These are phyloP conservation scores for Backusella psychrophila DNA, from an alignment of 192 early-diverging fungal genomes.

Conservation along the genomic window DNA sequence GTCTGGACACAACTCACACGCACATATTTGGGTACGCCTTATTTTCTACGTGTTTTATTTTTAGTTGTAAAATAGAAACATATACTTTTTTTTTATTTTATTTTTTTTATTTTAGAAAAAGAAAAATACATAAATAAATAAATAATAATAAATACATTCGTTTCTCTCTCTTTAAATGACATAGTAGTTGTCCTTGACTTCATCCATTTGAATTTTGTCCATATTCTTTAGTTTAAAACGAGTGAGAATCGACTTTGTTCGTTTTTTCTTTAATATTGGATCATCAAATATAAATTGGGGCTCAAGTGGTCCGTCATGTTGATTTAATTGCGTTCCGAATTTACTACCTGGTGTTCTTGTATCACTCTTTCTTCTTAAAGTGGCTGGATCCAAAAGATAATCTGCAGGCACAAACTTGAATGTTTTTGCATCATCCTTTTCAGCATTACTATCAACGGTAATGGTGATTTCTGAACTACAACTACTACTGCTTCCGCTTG, in stretches of 20 bases:
- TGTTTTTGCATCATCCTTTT: neutral
- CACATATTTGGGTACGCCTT: too few relatives aligned
- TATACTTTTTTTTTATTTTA: neutral
- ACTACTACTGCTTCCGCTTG: neutral
- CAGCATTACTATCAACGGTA: neutral
- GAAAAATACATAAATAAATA: neutral
- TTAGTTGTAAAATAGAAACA: neutral
- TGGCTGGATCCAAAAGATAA: slow-evolving; percentile 13
- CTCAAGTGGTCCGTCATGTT: slow-evolving; percentile 1
- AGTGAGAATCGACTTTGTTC: neutral
- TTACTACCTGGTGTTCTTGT: neutral
- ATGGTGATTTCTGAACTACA: neutral
- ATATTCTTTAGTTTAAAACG: neutral
- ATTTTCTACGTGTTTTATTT: neutral
- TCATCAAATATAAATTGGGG: neutral
- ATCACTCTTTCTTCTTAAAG: slow-evolving; percentile 2
- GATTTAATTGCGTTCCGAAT: slow-evolving; percentile 8
- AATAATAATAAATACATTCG: neutral
- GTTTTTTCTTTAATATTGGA: neutral
- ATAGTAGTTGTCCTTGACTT: neutral
- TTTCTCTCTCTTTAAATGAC: neutral
- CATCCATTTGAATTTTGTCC: neutral
- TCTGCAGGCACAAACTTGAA: slow-evolving; percentile 13
- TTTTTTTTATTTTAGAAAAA: neutral
- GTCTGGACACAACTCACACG: neutral